Evolutionary conservation across 768 basidiomycete genomes (phyloP), one percentile per base, ranked within the genome.

Genomic region (Paxillus ammoniavirescens): DNA sequence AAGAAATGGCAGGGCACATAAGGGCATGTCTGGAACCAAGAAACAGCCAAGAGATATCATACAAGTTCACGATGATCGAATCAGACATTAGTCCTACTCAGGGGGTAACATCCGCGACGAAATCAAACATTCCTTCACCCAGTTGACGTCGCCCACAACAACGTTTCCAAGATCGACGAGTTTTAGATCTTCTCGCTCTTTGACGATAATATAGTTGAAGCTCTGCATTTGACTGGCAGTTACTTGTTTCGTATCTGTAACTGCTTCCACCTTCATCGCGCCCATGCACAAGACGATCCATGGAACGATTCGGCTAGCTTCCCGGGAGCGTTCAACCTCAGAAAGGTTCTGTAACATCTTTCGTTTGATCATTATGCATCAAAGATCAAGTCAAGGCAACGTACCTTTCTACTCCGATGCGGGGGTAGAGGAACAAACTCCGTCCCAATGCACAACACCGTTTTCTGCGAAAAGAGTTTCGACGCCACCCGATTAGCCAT

Each of bases 251-350:
- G 70, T 30, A n/a, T 82, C 78, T 8, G 73, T 67, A 28, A 85
- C 79, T 2, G 83, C 83, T 66, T 91, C 87, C 43, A 95, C 86
- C 12, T 71, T 74, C 7, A 72, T 69, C 0, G 93, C 90, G 1
- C 92, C 91, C 84, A 94, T 90, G 30, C 82, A 81, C 41, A 91
- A 68, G 35, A 92, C 78, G 55, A 94, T 87, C 47, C 81, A 82
- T 21, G 79, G 82, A 58, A 83, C 80, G 43, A 64, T 73, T 59
- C 75, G 77, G 53, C 72, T 75, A 8, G 73, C 73, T 55, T 74
- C 74, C 63, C 70, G 68, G 14, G 64, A 52, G 53, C 73, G 73
- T 53, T 73, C 56, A 44, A 49, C 26, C 17, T 71, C 70, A 2
- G 55, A 15, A 8, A 36, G 12, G 47, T 52, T 63, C 72, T 74